Base-by-base conservation (phyloP, 1,284 basidiomycete species). In the Ganoderma resinaceum region DNA sequence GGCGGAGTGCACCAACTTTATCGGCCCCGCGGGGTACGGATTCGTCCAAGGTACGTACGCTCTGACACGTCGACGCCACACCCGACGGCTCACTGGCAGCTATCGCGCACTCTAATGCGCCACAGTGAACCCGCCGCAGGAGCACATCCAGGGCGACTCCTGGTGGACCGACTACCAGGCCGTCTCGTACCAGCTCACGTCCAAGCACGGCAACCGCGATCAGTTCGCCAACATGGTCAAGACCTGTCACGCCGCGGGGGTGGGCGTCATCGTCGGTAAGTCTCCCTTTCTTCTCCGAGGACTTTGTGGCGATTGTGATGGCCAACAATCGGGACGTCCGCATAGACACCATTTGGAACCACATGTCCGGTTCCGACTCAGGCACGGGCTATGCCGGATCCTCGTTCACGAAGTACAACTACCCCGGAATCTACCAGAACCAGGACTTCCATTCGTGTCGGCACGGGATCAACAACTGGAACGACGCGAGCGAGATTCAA, bases 141-240 rank as follows among this genome's bases (percentile, higher is more conserved):
- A 87, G 68, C 83, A 85, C 70, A 76, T 87, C 60, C 76, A 77
- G 35, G 88, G 88, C 12, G 33, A 77, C 8, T 82, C 89, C 73
- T 91, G 89, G 89, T 91, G 89, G 89, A 90, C 89, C 0, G 89
- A 90, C 75, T 91, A 91, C 74, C 89, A 91, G 71, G 87, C 88
- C 8, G 89, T 90, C 1, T 89, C 89, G 0, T 90, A 90, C 74
- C 88, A 68, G 40, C 74, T 90, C 62, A 86, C 82, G 0, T 88
- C 86, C 2, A 90, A 90, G 76, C 86, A 87, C 3, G 89, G 89
- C 3, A 81, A 85, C 71, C 82, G 86, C 16, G 63, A 77, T 0
- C 86, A 89, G 70, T 89, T 85, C 73, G 78, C 72, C 49, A 87
- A 85, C 72, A 91, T 91, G 89, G 80, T 89, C 60, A 73, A 73